Percentiles rank a stretch among this genome's conserved stretches.
Evolutionary conservation across 2,329 filamentous ascomycete genomes (phyloP).

Genomic region (Cryoendolithus antarcticus): DNA sequence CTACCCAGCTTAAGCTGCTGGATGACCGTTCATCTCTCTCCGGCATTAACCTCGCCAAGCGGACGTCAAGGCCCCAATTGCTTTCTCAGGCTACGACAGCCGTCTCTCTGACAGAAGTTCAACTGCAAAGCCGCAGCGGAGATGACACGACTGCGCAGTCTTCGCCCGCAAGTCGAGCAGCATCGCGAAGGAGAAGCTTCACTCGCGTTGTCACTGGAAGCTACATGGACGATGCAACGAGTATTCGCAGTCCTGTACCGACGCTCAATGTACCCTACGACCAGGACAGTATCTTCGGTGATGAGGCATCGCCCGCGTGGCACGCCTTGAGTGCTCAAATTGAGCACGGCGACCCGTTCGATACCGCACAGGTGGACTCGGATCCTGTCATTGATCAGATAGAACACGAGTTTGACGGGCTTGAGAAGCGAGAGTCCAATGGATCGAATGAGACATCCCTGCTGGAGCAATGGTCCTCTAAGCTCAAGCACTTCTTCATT

Average conservation of each 20-base stretch:
- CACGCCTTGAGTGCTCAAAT: slow-evolving; percentile 52
- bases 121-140: slow-evolving; percentile 61
- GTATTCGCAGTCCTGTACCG: slow-evolving; percentile 54
- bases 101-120: slow-evolving; percentile 67
- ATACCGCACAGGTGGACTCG: slow-evolving; percentile 36
- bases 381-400: slow-evolving; percentile 51
- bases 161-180: slow-evolving; percentile 18
- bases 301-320: slow-evolving; percentile 58
- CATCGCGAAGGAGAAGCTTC: slow-evolving; percentile 29
- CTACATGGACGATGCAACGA: slow-evolving; percentile 51
- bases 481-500: slow-evolving; percentile 95
- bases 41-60: slow-evolving; percentile 23
- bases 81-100: slow-evolving; percentile 68
- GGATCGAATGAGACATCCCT: slow-evolving; percentile 44
- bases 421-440: slow-evolving; percentile 47
- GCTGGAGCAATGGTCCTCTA: slow-evolving; percentile 70
- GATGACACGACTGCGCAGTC: slow-evolving; percentile 11
- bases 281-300: slow-evolving; percentile 68
- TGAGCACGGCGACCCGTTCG: slow-evolving; percentile 46
- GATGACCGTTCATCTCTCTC: slow-evolving; percentile 13
- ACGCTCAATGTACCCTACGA: slow-evolving; percentile 55
- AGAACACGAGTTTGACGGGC: slow-evolving; percentile 62
- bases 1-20: slow-evolving; percentile 16
- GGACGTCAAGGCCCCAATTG: slow-evolving; percentile 27
- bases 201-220: slow-evolving; percentile 36